phyloP scores from a whole-genome alignment of 305 asterid genomes.

The Petunia hybrid region DNA sequence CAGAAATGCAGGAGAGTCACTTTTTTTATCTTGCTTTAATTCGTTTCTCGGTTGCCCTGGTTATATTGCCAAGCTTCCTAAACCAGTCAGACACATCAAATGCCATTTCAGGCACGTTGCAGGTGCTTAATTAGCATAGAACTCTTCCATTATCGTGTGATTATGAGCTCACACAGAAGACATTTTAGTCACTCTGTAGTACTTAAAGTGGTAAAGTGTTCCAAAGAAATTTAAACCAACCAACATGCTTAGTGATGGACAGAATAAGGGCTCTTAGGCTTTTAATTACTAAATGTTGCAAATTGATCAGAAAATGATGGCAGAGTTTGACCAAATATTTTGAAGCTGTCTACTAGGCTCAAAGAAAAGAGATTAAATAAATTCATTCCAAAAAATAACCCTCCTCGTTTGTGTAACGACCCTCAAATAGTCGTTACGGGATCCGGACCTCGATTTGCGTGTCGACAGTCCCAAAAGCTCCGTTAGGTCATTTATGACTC shows the following conservation, averaged over 20 bases:
- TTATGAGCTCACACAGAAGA: no score
- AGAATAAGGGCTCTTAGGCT: neutral
- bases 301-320: neutral
- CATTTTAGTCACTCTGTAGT: neutral
- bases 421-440: no score
- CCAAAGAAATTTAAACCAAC: neutral
- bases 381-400: neutral
- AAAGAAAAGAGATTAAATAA: neutral
- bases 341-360: neutral
- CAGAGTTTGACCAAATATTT: constrained; percentile 15
- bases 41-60: neutral
- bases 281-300: neutral
- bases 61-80: neutral
- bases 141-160: neutral
- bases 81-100: constrained; percentile 21
- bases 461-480: no score
- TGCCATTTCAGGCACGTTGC: neutral
- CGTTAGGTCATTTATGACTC: no score
- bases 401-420: no score
- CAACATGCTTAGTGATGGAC: neutral
- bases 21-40: neutral
- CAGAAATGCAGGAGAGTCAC: neutral
- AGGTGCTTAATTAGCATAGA: neutral
- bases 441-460: no score
- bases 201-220: neutral